Evolutionary conservation across 2,329 filamentous ascomycete species (phyloP), one percentile per base, ranked within the genome.

Genomic region (Penicillium digitatum): DNA sequence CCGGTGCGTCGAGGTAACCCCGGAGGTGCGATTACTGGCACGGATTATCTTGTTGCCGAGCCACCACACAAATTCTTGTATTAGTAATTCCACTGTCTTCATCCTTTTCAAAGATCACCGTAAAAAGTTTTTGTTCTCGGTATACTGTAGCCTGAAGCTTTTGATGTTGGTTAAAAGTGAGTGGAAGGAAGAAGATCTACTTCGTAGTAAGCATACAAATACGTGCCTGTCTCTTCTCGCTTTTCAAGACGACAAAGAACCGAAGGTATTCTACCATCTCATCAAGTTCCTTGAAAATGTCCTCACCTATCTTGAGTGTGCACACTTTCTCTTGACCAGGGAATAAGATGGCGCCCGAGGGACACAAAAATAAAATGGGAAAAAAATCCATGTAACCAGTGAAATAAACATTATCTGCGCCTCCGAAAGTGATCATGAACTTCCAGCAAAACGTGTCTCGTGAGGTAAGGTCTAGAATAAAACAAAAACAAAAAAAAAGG

Each of bases 1-100:
- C 52, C 49, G 61, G 57, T 51, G 55, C 50, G 54, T 56, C 43
- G 52, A 51, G 59, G 52, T 51, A 52, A 48, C 48, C 34, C 46
- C 54, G 57, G 55, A 59, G 56, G 61, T 63, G 55, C 52, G 47
- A 43, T 18, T 5, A 22, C 35, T 48, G 51, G 39, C 2, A 18
- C 57, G 60, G 58, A 60, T 48, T 52, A 60, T 53, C 32, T 35
- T 56, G 14, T n/a, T 14, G 18, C 57, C 59, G 59, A 46, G 24
- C 31, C 39, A 34, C 42, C 52, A 52, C 46, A 51, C 42, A 45
- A 24, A 27, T 20, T 31, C 11, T 7, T 39, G 49, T n/a, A 58
- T 59, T 60, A 54, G 55, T 58, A 57, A 59, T 55, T 54, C 29
- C 5, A 32, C n/a, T 26, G 37, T 20, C 47, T 18, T 32, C 35